A percentile compares a stretch with the other conserved stretches of the same genome.
These are phyloP conservation scores for Rhododendron williamsianum DNA, from an alignment of 148 eudicot genomes.

Conservation along the genomic window DNA sequence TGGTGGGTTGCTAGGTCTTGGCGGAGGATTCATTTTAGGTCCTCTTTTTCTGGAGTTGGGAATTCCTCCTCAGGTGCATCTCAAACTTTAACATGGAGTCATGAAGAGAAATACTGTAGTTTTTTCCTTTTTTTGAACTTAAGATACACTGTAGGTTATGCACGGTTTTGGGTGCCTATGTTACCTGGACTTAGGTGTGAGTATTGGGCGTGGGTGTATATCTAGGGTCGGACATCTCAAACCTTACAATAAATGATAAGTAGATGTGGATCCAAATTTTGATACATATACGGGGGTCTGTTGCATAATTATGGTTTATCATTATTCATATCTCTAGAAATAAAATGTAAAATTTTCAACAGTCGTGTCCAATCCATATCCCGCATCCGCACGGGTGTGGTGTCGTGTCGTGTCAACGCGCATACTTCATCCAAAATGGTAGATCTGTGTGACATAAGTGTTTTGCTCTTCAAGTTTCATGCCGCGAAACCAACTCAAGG, in stretches of 20 bases:
- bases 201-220: background rate
- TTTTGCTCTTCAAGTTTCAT: background rate
- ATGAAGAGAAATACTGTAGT: background rate
- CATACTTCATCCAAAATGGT: too few relatives aligned
- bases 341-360: background rate
- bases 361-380: background rate
- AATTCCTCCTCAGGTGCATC: slow-evolving; percentile 84
- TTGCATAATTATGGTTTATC: background rate
- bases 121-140: background rate
- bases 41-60: slow-evolving; percentile 88
- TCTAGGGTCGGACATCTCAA: background rate
- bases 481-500: background rate
- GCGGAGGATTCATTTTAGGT: slow-evolving; percentile 93
- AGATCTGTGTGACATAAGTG: background rate
- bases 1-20: slow-evolving; percentile 87
- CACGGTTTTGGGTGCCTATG: background rate
- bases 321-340: background rate
- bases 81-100: background rate
- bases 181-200: background rate
- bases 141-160: background rate
- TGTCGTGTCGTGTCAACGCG: too few relatives aligned
- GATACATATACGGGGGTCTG: background rate
- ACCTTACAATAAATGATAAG: background rate
- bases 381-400: background rate
- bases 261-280: background rate